phyloP scores from a whole-genome alignment of 2,329 filamentous ascomycete genomes.

The Sclerotinia glacialis region DNA sequence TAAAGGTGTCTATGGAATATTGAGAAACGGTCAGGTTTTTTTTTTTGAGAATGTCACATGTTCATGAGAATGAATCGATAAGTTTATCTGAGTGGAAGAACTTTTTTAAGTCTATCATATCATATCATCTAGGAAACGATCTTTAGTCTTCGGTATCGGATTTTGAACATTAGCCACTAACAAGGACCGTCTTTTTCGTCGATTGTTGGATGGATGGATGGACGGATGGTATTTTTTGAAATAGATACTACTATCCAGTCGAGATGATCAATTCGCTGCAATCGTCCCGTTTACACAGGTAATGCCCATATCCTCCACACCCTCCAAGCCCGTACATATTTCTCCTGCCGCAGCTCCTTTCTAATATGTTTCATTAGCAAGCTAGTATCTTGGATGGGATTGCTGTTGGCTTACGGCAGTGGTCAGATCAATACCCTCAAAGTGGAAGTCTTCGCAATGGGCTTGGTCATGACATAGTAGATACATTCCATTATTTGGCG shows the following conservation, averaged over 20 bases:
- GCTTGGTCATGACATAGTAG: constrained; percentile 10
- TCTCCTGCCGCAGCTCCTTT: constrained; percentile 1
- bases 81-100: too few relatives aligned
- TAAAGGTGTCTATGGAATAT: too few relatives aligned
- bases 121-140: too few relatives aligned
- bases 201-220: too few relatives aligned
- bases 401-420: constrained; percentile 3
- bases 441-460: constrained; percentile 18
- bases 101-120: too few relatives aligned
- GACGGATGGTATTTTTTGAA: too few relatives aligned
- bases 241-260: not conserved
- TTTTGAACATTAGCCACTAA: too few relatives aligned
- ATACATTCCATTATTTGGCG: constrained; percentile 9
- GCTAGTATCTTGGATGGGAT: rapidly evolving
- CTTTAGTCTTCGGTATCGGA: too few relatives aligned
- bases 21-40: too few relatives aligned
- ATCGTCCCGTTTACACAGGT: constrained; percentile 15
- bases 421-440: not conserved
- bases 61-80: too few relatives aligned
- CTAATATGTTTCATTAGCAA: not conserved
- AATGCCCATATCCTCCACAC: constrained; percentile 6
- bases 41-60: too few relatives aligned
- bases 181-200: too few relatives aligned
- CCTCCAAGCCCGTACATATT: constrained; percentile 6
- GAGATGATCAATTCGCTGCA: not conserved